phyloP scores from a whole-genome alignment of 192 early-diverging fungal genomes.

The Podila horticola region DNA sequence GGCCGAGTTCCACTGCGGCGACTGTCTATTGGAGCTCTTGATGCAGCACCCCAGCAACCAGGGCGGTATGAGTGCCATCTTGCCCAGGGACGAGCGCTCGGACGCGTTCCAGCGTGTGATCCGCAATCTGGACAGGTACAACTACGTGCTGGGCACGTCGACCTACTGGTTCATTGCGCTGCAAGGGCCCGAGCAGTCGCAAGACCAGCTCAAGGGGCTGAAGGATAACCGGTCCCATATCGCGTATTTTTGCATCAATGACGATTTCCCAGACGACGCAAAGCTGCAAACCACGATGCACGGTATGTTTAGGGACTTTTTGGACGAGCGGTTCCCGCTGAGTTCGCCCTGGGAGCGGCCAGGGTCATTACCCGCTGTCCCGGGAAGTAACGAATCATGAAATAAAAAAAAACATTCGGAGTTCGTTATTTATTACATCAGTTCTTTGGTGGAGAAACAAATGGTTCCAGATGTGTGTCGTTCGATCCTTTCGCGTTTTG shows the following conservation, averaged over 20 bases:
- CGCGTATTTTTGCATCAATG: conserved; percentile 48
- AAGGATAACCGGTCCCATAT: neutral
- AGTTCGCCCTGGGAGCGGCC: conserved; percentile 29
- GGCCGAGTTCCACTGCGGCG: conserved; percentile 48
- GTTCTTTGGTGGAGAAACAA: too few species aligned
- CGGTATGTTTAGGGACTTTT: conserved; percentile 15
- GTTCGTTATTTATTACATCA: too few species aligned
- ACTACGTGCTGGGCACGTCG: conserved; percentile 44
- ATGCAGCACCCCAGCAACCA: conserved; percentile 19
- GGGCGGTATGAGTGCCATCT: conserved; percentile 25
- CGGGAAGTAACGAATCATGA: neutral
- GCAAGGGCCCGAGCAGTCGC: conserved; percentile 1
- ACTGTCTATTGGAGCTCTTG: conserved; percentile 45
- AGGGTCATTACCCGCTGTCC: neutral
- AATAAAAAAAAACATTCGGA: neutral
- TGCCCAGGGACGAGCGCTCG: conserved; percentile 31
- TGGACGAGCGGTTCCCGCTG: conserved; percentile 21
- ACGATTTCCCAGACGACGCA: conserved; percentile 26
- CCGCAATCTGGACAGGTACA: conserved; percentile 14
- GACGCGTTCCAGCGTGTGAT: conserved; percentile 14
- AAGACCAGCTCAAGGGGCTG: conserved; percentile 12
- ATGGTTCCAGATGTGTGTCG: too few species aligned
- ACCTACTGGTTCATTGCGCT: conserved; percentile 39
- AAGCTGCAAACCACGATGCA: conserved; percentile 16
- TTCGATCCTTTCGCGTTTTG: too few species aligned